Percentiles rank a stretch among this genome's conserved stretches.
These are phyloP conservation scores for Glaciozyma martinii DNA, from an alignment of 768 basidiomycete species.

Conservation along the genomic window DNA sequence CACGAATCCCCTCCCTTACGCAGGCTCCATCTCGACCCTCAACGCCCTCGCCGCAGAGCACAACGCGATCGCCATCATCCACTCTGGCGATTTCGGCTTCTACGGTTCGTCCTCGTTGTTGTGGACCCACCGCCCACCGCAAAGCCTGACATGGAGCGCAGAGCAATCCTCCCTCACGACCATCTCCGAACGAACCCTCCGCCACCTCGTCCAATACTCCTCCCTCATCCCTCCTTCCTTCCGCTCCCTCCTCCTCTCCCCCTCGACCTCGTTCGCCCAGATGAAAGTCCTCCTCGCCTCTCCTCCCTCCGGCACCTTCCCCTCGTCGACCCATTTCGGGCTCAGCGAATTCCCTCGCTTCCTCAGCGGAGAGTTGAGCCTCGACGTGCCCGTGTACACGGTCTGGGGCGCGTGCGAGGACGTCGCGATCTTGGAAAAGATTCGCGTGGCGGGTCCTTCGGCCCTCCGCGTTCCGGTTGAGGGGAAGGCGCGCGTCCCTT, in stretches of 20 bases:
- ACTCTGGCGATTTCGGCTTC: conserved; percentile 98
- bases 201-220: conserved; percentile 92
- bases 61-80: conserved; percentile 84
- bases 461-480: conserved; percentile 12
- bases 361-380: conserved; percentile 78
- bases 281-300: conserved; percentile 47
- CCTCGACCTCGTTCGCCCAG: conserved; percentile 15
- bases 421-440: conserved; percentile 82
- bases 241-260: conserved; percentile 37
- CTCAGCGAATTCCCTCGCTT: conserved; percentile 92
- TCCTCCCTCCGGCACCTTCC: conserved; percentile 38
- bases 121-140: no score
- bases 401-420: conserved; percentile 98
- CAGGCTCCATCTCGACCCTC: conserved; percentile 70
- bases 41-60: conserved; percentile 83
- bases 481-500: background rate
- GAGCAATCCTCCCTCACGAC: conserved; percentile 71
- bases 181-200: conserved; percentile 87
- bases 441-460: conserved; percentile 46
- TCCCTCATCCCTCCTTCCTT: conserved; percentile 79
- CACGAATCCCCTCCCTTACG: background rate
- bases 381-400: conserved; percentile 87
- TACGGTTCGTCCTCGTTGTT: conserved; percentile 67
- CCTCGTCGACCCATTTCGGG: conserved; percentile 52
- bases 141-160: conserved; percentile 35